Conservation (phyloP, 768 basidiomycete species). For the Rhizopogon sp. region DNA sequence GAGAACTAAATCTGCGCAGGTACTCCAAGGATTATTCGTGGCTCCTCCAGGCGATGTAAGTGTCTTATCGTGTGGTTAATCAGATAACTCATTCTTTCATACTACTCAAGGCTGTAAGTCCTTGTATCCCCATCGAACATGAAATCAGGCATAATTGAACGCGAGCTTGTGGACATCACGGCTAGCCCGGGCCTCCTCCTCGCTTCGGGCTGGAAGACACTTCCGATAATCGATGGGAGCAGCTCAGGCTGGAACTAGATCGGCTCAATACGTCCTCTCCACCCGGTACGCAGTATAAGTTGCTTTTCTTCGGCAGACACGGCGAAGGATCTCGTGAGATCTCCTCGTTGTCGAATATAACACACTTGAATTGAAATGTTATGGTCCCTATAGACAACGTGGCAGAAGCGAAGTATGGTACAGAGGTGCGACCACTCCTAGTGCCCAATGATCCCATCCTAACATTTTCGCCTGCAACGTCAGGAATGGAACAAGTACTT, state of each 20-base stretch:
- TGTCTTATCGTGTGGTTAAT: background rate
- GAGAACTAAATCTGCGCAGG: background rate
- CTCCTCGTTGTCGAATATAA: constrained; percentile 40
- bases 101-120: background rate
- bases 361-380: constrained; percentile 37
- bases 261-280: constrained; percentile 41
- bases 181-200: constrained; percentile 48
- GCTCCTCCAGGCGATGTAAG: background rate
- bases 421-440: constrained; percentile 22
- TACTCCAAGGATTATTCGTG: background rate
- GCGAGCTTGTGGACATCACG: background rate
- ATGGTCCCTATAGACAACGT: constrained; percentile 63
- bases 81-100: background rate
- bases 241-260: constrained; percentile 35
- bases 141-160: background rate
- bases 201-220: constrained; percentile 57
- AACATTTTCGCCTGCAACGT: background rate
- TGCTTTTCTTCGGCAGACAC: constrained; percentile 64
- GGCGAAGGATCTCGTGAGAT: constrained; percentile 69
- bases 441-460: background rate
- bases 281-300: constrained; percentile 45
- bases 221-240: constrained; percentile 44
- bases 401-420: constrained; percentile 62
- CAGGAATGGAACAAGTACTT: constrained; percentile 56
- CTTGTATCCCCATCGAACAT: background rate